phyloP scores from a whole-genome alignment of 1,139 yeast genomes.

The Zygosaccharomyces sapae region DNA sequence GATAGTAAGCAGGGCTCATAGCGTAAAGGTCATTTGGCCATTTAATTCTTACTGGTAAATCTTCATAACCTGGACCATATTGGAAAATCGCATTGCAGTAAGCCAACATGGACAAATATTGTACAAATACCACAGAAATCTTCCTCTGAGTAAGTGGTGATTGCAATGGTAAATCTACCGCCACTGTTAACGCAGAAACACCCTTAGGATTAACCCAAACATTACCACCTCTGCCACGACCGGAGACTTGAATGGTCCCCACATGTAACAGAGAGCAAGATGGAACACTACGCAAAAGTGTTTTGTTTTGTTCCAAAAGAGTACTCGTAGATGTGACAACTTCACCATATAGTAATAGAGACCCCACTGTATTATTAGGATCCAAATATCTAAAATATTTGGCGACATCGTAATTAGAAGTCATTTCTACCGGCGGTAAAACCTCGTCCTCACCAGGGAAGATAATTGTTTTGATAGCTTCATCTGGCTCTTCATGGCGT shows the following conservation, averaged over 20 bases:
- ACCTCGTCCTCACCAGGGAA: conserved; percentile 36
- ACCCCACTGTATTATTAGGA: conserved; percentile 50
- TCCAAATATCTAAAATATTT: conserved; percentile 51
- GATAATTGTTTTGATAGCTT: conserved; percentile 51
- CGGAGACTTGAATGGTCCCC: conserved; percentile 82
- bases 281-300: conserved; percentile 43
- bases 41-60: conserved; percentile 74
- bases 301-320: conserved; percentile 67
- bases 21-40: conserved; percentile 98
- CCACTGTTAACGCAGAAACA: conserved; percentile 75
- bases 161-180: conserved; percentile 54
- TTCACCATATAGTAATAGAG: conserved; percentile 70
- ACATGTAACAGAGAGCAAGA: conserved; percentile 37
- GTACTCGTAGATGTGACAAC: conserved; percentile 86
- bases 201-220: conserved; percentile 95
- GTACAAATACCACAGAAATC: conserved; percentile 68
- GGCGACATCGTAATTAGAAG: conserved; percentile 69
- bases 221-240: conserved; percentile 93
- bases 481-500: conserved; percentile 47
- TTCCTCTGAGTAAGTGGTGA: conserved; percentile 37
- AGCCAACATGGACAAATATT: conserved; percentile 81
- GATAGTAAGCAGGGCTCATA: conserved; percentile 55
- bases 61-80: conserved; percentile 64
- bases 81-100: conserved; percentile 69
- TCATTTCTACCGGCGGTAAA: conserved; percentile 46